Evolutionary conservation across 345 rosid species (phyloP).

Genomic region (Aethionema arabicum): DNA sequence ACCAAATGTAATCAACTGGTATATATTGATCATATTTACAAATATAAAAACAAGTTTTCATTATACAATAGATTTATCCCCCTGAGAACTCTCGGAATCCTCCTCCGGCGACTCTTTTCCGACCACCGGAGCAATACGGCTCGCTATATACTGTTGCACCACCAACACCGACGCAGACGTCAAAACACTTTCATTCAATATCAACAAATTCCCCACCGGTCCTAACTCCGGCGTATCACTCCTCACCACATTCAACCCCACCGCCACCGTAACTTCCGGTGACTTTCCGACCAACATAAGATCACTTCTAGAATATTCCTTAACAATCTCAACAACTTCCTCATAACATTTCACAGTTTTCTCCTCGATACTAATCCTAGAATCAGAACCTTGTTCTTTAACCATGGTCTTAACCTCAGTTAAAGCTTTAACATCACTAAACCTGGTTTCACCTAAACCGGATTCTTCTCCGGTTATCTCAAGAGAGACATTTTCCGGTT

Average conservation of each 20-base stretch:
- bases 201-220: slow-evolving; percentile 36
- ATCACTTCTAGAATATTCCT: slow-evolving; percentile 39
- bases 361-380: slow-evolving; percentile 50
- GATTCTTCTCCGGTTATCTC: slow-evolving; percentile 33
- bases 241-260: slow-evolving; percentile 32
- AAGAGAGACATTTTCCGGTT: slow-evolving; percentile 40
- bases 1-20: too few species aligned
- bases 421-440: slow-evolving; percentile 41
- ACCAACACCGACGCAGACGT: slow-evolving; percentile 53
- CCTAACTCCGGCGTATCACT: slow-evolving; percentile 37
- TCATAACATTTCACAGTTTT: slow-evolving; percentile 37
- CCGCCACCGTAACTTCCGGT: slow-evolving; percentile 45
- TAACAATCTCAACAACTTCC: slow-evolving; percentile 39
- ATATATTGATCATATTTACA: background rate
- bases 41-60: background rate
- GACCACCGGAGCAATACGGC: background rate
- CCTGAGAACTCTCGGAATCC: slow-evolving; percentile 23
- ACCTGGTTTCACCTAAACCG: slow-evolving; percentile 23
- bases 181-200: slow-evolving; percentile 44
- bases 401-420: slow-evolving; percentile 38
- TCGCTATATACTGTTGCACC: slow-evolving; percentile 45
- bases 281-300: slow-evolving; percentile 58
- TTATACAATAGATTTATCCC: too few species aligned
- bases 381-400: slow-evolving; percentile 14
- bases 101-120: slow-evolving; percentile 16